These are phyloP conservation scores for Jacaranda copaia DNA, from an alignment of 257 asterid genomes.

Conservation along the genomic window DNA sequence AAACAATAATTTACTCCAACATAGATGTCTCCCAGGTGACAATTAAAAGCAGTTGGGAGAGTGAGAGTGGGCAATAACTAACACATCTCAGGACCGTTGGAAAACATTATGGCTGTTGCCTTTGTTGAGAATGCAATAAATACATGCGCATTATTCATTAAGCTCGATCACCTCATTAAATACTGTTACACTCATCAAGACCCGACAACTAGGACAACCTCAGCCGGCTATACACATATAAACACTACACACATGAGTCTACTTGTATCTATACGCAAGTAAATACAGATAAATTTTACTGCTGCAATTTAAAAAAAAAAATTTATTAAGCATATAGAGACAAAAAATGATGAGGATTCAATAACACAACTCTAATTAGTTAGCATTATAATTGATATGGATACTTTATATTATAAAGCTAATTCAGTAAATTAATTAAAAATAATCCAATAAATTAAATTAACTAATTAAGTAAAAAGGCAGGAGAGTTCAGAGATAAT, in stretches of 20 bases:
- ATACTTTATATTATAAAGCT: too few species aligned
- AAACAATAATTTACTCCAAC: neutral
- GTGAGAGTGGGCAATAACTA: constrained; percentile 30
- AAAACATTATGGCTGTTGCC: constrained; percentile 25
- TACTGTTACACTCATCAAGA: constrained; percentile 27
- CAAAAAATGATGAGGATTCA: too few species aligned
- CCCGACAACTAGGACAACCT: constrained; percentile 36
- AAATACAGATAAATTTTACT: too few species aligned
- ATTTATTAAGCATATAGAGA: too few species aligned
- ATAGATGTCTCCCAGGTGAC: constrained; percentile 30
- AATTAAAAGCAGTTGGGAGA: constrained; percentile 32
- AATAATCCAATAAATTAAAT: too few species aligned
- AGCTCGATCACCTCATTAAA: constrained; percentile 24
- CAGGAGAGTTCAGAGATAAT: too few species aligned
- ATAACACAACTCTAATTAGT: too few species aligned
- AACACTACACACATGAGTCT: neutral
- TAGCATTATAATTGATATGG: too few species aligned
- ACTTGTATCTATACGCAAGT: neutral
- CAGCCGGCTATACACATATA: constrained; percentile 33
- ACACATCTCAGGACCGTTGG: constrained; percentile 34
- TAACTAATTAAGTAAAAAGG: too few species aligned
- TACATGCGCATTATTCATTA: constrained; percentile 37
- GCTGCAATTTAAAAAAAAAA: too few species aligned
- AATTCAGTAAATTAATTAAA: too few species aligned
- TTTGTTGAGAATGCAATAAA: constrained; percentile 33